A percentile compares a stretch with the other conserved stretches of the same genome.
Conservation (phyloP, 331 rosid genomes). For the Cydonia oblonga region DNA sequence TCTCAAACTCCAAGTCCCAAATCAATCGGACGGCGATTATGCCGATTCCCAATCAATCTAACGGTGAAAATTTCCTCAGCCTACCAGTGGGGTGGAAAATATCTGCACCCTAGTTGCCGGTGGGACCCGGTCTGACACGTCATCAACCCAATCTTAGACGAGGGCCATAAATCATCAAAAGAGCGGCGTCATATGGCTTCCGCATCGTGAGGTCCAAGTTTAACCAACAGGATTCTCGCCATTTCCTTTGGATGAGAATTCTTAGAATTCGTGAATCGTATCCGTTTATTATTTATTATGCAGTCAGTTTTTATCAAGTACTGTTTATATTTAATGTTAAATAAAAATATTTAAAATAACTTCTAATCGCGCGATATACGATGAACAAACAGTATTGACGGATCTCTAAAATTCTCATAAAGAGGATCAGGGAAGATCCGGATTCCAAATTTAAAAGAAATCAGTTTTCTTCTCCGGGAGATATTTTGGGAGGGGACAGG, state of each 20-base stretch:
- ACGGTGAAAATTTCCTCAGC: conserved; percentile 28
- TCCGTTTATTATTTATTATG: fast-evolving
- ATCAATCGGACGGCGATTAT: conserved; percentile 26
- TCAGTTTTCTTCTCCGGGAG: too few species aligned
- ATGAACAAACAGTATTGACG: fast-evolving
- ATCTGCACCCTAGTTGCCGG: conserved; percentile 5
- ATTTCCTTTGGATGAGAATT: not conserved
- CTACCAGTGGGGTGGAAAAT: conserved; percentile 16
- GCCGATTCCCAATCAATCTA: conserved; percentile 7
- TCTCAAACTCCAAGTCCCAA: not conserved
- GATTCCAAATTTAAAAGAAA: too few species aligned
- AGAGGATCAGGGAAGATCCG: too few species aligned
- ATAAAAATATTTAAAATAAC: too few species aligned
- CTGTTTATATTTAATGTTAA: fast-evolving
- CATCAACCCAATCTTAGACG: conserved; percentile 20
- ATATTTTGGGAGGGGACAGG: not conserved
- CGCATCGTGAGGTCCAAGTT: conserved; percentile 31
- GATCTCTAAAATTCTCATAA: too few species aligned
- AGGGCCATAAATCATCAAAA: conserved; percentile 28
- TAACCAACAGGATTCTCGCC: not conserved
- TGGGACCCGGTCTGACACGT: conserved; percentile 44
- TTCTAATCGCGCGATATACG: fast-evolving
- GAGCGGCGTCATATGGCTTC: conserved; percentile 29
- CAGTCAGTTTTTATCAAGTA: fast-evolving
- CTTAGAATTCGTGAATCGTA: fast-evolving